Conservation (phyloP, 495 filamentous ascomycete species). For the Oleoguttula mirabilis region DNA sequence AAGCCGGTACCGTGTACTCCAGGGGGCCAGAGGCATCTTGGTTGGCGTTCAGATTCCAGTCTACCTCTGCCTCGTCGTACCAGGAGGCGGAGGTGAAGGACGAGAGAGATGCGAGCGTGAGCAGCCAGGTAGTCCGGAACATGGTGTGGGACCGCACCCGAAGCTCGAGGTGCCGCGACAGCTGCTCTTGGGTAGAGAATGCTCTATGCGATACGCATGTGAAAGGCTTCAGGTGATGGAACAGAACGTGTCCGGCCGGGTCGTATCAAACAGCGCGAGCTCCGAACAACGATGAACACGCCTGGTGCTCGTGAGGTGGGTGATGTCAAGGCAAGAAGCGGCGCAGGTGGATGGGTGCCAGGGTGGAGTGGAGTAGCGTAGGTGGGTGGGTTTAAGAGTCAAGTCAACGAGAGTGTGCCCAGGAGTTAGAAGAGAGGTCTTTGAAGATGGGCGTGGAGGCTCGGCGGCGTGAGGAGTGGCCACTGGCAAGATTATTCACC, state of each 20-base stretch:
- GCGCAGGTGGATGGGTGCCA: too few species aligned
- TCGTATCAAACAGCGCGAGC: too few species aligned
- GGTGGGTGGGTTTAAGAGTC: too few species aligned
- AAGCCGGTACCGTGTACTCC: constrained; percentile 48
- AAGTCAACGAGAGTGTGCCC: too few species aligned
- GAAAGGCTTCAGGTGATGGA: too few species aligned
- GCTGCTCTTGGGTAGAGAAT: not conserved
- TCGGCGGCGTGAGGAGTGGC: too few species aligned
- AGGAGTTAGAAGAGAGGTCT: too few species aligned
- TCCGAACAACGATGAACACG: too few species aligned
- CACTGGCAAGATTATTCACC: not conserved
- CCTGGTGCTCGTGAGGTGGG: not conserved
- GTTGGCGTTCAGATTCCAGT: constrained; percentile 15
- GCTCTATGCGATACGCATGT: not conserved
- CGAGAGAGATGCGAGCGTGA: constrained; percentile 1
- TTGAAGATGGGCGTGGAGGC: too few species aligned
- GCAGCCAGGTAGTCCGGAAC: not conserved
- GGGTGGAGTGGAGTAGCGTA: too few species aligned
- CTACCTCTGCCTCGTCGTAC: constrained; percentile 11
- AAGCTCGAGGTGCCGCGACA: not conserved
- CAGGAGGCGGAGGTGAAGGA: constrained; percentile 4
- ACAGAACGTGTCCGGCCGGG: too few species aligned
- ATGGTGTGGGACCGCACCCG: not conserved
- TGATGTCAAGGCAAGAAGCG: too few species aligned
- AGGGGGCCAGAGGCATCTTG: constrained; percentile 41